phyloP scores from a whole-genome alignment of 1,139 yeast species.

The Lizanozyma gosingica region DNA sequence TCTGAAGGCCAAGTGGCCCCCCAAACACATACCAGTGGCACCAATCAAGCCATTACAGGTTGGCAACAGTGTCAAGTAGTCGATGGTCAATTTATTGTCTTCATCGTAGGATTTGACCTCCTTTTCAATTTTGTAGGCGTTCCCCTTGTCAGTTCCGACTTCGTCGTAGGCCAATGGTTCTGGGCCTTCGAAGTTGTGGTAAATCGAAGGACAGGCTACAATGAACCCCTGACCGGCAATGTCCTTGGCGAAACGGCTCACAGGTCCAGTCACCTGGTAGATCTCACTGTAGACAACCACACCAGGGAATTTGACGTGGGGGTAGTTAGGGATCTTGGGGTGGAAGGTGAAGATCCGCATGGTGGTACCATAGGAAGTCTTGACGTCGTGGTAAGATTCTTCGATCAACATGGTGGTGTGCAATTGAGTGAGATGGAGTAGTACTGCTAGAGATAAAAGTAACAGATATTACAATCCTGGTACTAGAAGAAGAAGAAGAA shows the following conservation, averaged over 20 bases:
- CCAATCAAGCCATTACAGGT: conserved; percentile 72
- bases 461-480: too few species aligned
- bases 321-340: conserved; percentile 64
- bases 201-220: conserved; percentile 70
- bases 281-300: conserved; percentile 75
- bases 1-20: conserved; percentile 76
- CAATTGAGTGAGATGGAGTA: too few species aligned
- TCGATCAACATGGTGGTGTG: conserved; percentile 62
- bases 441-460: too few species aligned
- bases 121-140: conserved; percentile 56
- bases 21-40: conserved; percentile 82
- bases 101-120: conserved; percentile 70
- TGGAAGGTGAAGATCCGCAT: conserved; percentile 61
- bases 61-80: conserved; percentile 45
- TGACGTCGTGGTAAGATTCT: conserved; percentile 57
- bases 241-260: conserved; percentile 64
- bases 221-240: conserved; percentile 77
- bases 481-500: too few species aligned
- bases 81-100: conserved; percentile 57
- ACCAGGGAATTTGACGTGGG: conserved; percentile 70
- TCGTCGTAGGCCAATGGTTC: conserved; percentile 64
- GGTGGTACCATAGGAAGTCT: conserved; percentile 57
- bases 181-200: conserved; percentile 61
- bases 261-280: conserved; percentile 75
- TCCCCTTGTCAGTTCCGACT: conserved; percentile 72